Evolutionary conservation across 2,329 filamentous ascomycete species (phyloP).

Genomic region (Epichloe glyceriae): DNA sequence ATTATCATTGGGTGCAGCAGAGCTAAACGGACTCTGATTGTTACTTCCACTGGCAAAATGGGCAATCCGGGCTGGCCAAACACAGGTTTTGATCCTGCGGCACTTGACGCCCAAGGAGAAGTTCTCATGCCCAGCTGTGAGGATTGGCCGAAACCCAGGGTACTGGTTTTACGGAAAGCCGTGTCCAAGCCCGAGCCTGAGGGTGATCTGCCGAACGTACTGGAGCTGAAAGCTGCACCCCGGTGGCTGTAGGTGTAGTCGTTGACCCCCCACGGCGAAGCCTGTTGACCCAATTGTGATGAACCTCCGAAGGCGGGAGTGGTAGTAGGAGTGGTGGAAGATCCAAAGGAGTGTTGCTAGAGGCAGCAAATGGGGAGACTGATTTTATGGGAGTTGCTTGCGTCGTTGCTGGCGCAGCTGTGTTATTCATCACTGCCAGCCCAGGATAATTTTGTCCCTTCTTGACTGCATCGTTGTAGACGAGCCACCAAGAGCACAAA

Average conservation of each 20-base stretch:
- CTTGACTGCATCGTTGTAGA: constrained; percentile 78
- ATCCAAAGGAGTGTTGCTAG: constrained; percentile 28
- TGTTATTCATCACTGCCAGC: constrained; percentile 37
- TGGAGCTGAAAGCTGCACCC: constrained; percentile 31
- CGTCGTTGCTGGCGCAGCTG: constrained; percentile 18
- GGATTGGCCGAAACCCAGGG: constrained; percentile 41
- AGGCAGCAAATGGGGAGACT: constrained; percentile 19
- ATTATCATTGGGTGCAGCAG: constrained; percentile 9
- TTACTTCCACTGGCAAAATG: constrained; percentile 23
- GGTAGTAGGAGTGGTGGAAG: constrained; percentile 19
- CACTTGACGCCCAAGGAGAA: constrained; percentile 38
- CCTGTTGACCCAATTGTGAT: constrained; percentile 34
- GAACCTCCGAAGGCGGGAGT: constrained; percentile 34
- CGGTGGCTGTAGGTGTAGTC: constrained; percentile 17
- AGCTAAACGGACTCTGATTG: constrained; percentile 26
- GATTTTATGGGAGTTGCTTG: constrained; percentile 16
- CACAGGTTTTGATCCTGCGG: constrained; percentile 22
- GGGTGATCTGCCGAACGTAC: constrained; percentile 27
- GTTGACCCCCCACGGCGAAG: constrained; percentile 37
- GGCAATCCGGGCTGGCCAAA: constrained; percentile 44
- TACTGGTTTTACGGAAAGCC: constrained; percentile 35
- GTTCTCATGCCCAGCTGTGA: constrained; percentile 32
- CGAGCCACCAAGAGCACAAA: constrained; percentile 77
- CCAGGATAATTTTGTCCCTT: constrained; percentile 61
- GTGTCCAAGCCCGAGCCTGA: constrained; percentile 27